Percentiles rank a stretch among this genome's conserved stretches.
Evolutionary conservation across 805 yeast genomes (phyloP).

Genomic region (Crinitomyces ghanaensis): DNA sequence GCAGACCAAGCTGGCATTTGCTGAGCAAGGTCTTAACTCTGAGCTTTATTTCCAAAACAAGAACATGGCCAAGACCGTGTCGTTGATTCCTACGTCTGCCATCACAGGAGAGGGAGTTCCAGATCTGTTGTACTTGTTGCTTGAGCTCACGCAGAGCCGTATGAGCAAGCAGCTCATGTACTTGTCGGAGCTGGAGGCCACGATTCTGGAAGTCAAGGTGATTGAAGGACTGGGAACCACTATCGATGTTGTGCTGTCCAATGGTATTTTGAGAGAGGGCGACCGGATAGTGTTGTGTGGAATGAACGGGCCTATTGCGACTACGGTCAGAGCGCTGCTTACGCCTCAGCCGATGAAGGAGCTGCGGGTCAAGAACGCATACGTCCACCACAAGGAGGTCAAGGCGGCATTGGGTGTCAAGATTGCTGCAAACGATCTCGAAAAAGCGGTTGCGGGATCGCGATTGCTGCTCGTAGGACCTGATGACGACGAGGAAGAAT

Average conservation of each 20-base stretch:
- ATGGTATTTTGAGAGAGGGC: slow-evolving; percentile 91
- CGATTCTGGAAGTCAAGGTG: slow-evolving; percentile 93
- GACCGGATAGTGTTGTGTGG: slow-evolving; percentile 95
- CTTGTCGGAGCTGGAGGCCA: slow-evolving; percentile 87
- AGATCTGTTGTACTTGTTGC: slow-evolving; percentile 87
- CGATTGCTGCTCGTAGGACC: slow-evolving; percentile 89
- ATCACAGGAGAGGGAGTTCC: slow-evolving; percentile 99
- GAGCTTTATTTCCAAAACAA: slow-evolving; percentile 93
- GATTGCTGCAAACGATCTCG: slow-evolving; percentile 95
- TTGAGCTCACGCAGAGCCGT: slow-evolving; percentile 94
- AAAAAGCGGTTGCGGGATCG: slow-evolving; percentile 98
- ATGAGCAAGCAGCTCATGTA: slow-evolving; percentile 98
- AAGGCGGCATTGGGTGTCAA: slow-evolving; percentile 99
- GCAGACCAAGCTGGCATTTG: slow-evolving; percentile 76
- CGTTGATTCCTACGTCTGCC: slow-evolving; percentile 97
- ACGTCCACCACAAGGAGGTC: slow-evolving; percentile 92
- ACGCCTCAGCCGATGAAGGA: slow-evolving; percentile 98
- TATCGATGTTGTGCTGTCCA: slow-evolving; percentile 94
- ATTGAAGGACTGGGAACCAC: slow-evolving; percentile 98
- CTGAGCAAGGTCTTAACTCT: slow-evolving; percentile 97
- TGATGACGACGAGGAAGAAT: slow-evolving; percentile 94
- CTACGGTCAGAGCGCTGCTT: slow-evolving; percentile 86
- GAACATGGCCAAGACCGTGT: slow-evolving; percentile 85
- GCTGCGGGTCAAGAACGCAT: slow-evolving; percentile 91
- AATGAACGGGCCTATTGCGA: slow-evolving; percentile 95